phyloP scores from a whole-genome alignment of 805 yeast genomes.

The Kuraishia piskuri region DNA sequence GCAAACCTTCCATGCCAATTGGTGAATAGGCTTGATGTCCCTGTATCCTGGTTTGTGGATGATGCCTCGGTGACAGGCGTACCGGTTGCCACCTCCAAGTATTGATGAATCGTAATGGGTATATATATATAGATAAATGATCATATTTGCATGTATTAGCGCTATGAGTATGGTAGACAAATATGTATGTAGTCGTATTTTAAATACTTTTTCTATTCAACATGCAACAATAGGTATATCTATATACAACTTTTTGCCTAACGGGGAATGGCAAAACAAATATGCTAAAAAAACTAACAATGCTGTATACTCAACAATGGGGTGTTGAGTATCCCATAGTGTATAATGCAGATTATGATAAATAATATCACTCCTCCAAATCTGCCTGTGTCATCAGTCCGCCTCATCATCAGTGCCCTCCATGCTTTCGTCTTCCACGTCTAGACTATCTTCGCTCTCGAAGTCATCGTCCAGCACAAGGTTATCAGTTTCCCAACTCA shows the following conservation, averaged over 20 bases:
- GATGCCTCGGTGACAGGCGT: conserved; percentile 68
- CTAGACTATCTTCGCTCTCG: conserved; percentile 12
- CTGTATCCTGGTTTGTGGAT: conserved; percentile 79
- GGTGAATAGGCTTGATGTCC: conserved; percentile 52
- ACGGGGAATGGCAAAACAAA: too few species aligned
- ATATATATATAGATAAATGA: background rate
- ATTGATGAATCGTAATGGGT: background rate
- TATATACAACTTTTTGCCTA: background rate
- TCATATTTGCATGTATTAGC: too few species aligned
- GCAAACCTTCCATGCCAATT: conserved; percentile 59
- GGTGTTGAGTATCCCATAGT: too few species aligned
- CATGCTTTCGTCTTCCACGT: conserved; percentile 5
- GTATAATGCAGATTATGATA: too few species aligned
- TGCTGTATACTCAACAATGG: too few species aligned
- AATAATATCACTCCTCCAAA: background rate
- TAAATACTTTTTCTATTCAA: too few species aligned
- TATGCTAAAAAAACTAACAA: background rate
- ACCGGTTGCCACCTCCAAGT: conserved; percentile 13
- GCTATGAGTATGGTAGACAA: too few species aligned
- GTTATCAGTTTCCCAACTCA: conserved; percentile 11
- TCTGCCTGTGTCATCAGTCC: background rate
- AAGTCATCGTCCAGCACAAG: conserved; percentile 10
- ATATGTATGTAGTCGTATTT: too few species aligned
- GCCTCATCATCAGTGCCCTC: conserved; percentile 5
- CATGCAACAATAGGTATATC: too few species aligned